Evolutionary conservation across 768 basidiomycete species (phyloP), one percentile per base, ranked within the genome.

Genomic region (Strobilomyces confusus): DNA sequence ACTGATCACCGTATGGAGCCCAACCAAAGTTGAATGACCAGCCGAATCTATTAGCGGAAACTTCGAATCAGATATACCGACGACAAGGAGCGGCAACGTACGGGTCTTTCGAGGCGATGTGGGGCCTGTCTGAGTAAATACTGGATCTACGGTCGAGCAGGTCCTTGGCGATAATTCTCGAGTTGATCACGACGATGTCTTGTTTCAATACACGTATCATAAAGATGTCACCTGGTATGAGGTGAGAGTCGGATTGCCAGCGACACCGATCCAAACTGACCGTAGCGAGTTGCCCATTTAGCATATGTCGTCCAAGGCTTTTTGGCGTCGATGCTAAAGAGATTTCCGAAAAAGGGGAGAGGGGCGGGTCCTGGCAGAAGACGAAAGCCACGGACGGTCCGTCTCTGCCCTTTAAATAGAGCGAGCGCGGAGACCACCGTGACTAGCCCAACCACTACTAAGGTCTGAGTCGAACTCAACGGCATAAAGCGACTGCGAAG

Each of bases 91-190:
- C 13, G 12, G 19, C 11, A 12, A 54, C 58, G 13, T 13, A 65
- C 64, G 51, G 53, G 23, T 56, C 58, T 30, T 20, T 52, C 5
- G 58, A 54, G 22, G 61, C 56, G 11, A 60, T 14, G 19, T 52
- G 29, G 9, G 63, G 54, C 29, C 61, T 60, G 43, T 71, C 68
- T 3, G 68, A 68, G 40, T 71, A 69, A 30, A 63, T 57, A 22
- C 30, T 22, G 0, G 65, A 67, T 14, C 69, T 56, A 12, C 51
- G 58, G 1, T 71, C 70, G 14, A 70, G 51, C 8, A 70, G 56
- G 0, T 68, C 69, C 23, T 53, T 56, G n/a, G 68, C 66, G 37
- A 66, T 33, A 42, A 61, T 58, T 23, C 57, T 48, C 17, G 65
- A 63, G 58, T 57, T 69, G 9, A 70, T 52, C 8, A 66, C 51